phyloP scores from a whole-genome alignment of 2,329 filamentous ascomycete genomes.

The Cytospora leucostoma region DNA sequence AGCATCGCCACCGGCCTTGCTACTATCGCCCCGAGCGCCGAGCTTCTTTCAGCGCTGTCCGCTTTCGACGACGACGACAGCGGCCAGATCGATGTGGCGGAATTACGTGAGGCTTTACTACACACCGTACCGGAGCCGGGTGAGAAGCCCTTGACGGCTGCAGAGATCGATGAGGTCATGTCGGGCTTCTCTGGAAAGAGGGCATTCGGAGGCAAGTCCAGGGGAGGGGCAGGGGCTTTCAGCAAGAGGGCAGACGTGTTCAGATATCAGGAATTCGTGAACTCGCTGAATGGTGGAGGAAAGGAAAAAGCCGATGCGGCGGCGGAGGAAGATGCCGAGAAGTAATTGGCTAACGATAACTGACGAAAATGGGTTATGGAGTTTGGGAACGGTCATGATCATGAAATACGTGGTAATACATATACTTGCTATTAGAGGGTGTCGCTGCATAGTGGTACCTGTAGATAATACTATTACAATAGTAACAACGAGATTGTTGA shows the following conservation, averaged over 20 bases:
- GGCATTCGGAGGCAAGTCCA: constrained; percentile 74
- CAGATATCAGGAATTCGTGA: constrained; percentile 89
- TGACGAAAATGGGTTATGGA: constrained; percentile 3
- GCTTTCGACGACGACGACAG: constrained; percentile 96
- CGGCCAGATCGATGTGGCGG: constrained; percentile 82
- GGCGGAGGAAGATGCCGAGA: constrained; percentile 32
- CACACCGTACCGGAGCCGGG: constrained; percentile 79
- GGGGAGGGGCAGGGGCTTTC: constrained; percentile 52
- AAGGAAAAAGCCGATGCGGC: constrained; percentile 35
- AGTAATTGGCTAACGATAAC: constrained; percentile 24
- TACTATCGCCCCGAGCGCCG: constrained; percentile 72
- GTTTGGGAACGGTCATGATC: neutral
- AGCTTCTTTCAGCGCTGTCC: constrained; percentile 86
- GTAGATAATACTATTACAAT: neutral
- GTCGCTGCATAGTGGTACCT: neutral
- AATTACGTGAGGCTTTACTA: constrained; percentile 80
- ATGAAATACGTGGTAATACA: neutral
- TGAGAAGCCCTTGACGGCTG: constrained; percentile 62
- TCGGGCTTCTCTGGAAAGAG: constrained; percentile 81
- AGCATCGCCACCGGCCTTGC: constrained; percentile 74
- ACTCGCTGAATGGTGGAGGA: constrained; percentile 59
- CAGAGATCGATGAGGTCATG: constrained; percentile 85
- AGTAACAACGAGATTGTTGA: too few relatives aligned
- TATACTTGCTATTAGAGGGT: neutral
- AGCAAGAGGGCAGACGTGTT: constrained; percentile 83